Evolutionary conservation across 345 rosid species (phyloP).

Genomic region (Mercurialis annua): DNA sequence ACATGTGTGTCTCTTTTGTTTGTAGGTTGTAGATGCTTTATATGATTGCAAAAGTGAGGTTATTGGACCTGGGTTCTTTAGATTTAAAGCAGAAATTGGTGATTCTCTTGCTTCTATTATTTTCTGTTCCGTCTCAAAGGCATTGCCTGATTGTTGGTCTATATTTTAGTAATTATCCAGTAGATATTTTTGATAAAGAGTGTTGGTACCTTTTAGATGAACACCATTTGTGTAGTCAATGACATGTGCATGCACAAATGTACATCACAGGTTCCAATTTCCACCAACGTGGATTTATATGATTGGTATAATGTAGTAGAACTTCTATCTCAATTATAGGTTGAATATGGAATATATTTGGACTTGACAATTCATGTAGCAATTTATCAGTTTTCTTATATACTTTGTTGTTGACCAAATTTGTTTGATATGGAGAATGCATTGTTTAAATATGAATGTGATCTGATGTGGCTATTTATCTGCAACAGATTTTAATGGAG

Average conservation of each 20-base stretch:
- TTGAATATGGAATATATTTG: not conserved
- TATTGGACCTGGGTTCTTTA: constrained; percentile 96
- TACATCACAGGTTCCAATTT: not conserved
- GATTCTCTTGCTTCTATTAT: constrained; percentile 15
- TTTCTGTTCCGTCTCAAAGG: not conserved
- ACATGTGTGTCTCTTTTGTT: constrained; percentile 14
- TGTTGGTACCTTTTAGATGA: not conserved
- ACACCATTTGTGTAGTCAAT: not conserved
- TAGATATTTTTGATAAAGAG: not conserved
- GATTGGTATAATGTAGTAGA: no score
- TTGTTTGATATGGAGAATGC: not conserved
- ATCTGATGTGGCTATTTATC: constrained; percentile 14
- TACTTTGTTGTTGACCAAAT: not conserved
- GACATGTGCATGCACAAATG: not conserved
- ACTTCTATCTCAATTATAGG: not conserved
- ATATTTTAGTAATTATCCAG: not conserved
- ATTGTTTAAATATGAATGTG: constrained; percentile 1
- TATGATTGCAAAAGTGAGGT: constrained; percentile 99
- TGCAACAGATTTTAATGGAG: constrained; percentile 90
- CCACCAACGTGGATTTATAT: not conserved
- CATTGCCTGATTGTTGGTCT: not conserved
- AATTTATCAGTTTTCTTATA: not conserved
- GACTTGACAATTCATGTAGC: not conserved
- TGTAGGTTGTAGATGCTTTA: constrained; percentile 86
- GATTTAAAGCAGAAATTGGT: constrained; percentile 99